Conservation (phyloP, 441 rosid genomes). For the Pelargonium myrrhifolium region DNA sequence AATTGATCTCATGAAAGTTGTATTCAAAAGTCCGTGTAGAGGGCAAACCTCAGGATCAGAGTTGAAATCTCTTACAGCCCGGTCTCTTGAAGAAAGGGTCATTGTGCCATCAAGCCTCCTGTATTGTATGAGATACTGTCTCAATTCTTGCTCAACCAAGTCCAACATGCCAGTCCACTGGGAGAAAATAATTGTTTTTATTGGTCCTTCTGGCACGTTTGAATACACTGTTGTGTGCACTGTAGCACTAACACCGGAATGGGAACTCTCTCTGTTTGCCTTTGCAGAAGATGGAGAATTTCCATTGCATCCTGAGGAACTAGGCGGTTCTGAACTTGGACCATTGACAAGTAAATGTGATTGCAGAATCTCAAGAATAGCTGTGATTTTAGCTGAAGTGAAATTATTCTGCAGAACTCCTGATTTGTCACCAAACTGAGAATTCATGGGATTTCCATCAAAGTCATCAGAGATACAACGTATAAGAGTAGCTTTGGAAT, state of each 20-base stretch:
- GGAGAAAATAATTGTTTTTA: slow-evolving; percentile 79
- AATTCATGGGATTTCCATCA: slow-evolving; percentile 31
- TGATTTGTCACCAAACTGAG: slow-evolving; percentile 33
- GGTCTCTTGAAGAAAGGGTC: slow-evolving; percentile 70
- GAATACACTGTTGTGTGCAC: slow-evolving; percentile 31
- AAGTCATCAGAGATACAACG: slow-evolving; percentile 40
- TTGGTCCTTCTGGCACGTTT: slow-evolving; percentile 38
- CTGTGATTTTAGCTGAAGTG: slow-evolving; percentile 67
- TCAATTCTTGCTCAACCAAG: slow-evolving; percentile 55
- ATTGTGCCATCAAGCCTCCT: slow-evolving; percentile 93
- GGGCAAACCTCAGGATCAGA: slow-evolving; percentile 60
- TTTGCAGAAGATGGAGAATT: slow-evolving; percentile 26
- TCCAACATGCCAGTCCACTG: slow-evolving; percentile 97
- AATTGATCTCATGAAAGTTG: not conserved
- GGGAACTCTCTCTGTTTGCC: slow-evolving; percentile 15
- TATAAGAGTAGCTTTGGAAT: slow-evolving; percentile 60
- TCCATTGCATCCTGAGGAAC: slow-evolving; percentile 27
- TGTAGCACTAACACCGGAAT: slow-evolving; percentile 23
- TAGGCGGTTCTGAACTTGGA: slow-evolving; percentile 29
- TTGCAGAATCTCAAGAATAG: slow-evolving; percentile 64
- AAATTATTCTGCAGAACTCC: slow-evolving; percentile 39
- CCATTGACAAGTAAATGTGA: slow-evolving; percentile 31
- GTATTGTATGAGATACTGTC: slow-evolving; percentile 38
- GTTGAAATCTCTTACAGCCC: slow-evolving; percentile 75
- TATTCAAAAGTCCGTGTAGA: not conserved